phyloP scores from a whole-genome alignment of 306 rosid genomes.

The Castanea sativa region DNA sequence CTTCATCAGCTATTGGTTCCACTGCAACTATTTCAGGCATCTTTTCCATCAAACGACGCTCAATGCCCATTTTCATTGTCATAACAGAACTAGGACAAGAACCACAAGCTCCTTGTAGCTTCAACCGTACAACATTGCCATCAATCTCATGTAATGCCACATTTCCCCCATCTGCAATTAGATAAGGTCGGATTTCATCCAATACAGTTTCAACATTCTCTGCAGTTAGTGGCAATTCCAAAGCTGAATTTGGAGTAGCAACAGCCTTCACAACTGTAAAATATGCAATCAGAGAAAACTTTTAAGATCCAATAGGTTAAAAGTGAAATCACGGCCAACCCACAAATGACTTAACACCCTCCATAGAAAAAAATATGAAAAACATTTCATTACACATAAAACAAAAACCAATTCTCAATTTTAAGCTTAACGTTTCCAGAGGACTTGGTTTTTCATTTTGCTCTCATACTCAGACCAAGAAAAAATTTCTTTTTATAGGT shows the following conservation, averaged over 20 bases:
- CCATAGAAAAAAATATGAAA: too few species aligned
- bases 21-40: slow-evolving; percentile 93
- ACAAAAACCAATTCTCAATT: not conserved
- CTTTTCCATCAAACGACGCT: slow-evolving; percentile 89
- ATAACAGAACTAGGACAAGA: slow-evolving; percentile 91
- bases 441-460: not conserved
- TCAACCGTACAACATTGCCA: slow-evolving; percentile 85
- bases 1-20: slow-evolving; percentile 79
- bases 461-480: not conserved
- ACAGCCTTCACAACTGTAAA: slow-evolving; percentile 65
- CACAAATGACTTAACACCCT: not conserved
- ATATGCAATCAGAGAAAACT: slow-evolving; percentile 9
- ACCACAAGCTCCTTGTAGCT: slow-evolving; percentile 98
- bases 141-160: slow-evolving; percentile 91
- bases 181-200: slow-evolving; percentile 87
- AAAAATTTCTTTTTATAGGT: not conserved
- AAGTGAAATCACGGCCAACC: not conserved
- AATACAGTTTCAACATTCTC: slow-evolving; percentile 74
- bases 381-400: not conserved
- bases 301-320: not conserved
- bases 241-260: slow-evolving; percentile 70
- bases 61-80: slow-evolving; percentile 97
- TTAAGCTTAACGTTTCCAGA: not conserved
- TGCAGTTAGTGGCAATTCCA: slow-evolving; percentile 82
- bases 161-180: slow-evolving; percentile 86